phyloP scores from a whole-genome alignment of 805 yeast genomes.

The Candida broadrunensis region DNA sequence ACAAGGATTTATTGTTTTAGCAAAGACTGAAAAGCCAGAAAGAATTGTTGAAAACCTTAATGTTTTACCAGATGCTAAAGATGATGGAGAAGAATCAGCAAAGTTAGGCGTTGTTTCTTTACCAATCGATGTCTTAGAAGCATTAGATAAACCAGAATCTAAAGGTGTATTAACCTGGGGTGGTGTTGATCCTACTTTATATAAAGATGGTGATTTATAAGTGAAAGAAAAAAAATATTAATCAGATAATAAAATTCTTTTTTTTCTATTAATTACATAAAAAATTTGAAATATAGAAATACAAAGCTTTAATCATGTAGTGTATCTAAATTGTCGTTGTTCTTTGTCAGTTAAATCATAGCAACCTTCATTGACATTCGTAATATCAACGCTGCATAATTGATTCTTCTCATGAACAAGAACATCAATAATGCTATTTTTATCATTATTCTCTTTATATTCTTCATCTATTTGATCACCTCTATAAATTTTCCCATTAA shows the following conservation, averaged over 20 bases:
- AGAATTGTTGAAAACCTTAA: constrained; percentile 57
- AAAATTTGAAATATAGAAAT: background rate
- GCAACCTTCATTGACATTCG: background rate
- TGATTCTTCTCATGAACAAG: no score
- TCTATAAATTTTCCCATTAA: background rate
- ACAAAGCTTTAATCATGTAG: constrained; percentile 7
- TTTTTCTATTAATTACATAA: background rate
- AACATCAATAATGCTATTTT: no score
- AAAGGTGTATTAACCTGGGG: constrained; percentile 32
- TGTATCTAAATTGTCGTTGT: constrained; percentile 15
- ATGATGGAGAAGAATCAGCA: constrained; percentile 20
- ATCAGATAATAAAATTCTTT: no score
- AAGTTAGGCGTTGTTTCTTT: constrained; percentile 39
- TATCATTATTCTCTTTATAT: background rate
- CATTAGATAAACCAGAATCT: constrained; percentile 35
- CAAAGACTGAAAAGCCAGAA: constrained; percentile 54
- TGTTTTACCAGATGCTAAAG: constrained; percentile 37
- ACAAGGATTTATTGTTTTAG: constrained; percentile 69
- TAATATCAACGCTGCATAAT: no score
- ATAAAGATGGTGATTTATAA: constrained; percentile 7
- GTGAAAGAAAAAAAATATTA: no score
- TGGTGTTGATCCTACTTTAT: constrained; percentile 28
- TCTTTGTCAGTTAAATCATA: constrained; percentile 18
- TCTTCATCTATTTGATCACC: background rate
- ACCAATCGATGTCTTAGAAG: constrained; percentile 31